A percentile compares a stretch with the other conserved stretches of the same genome.
Conservation (phyloP, 495 filamentous ascomycete genomes). For the Talaromyces wortmannii region DNA sequence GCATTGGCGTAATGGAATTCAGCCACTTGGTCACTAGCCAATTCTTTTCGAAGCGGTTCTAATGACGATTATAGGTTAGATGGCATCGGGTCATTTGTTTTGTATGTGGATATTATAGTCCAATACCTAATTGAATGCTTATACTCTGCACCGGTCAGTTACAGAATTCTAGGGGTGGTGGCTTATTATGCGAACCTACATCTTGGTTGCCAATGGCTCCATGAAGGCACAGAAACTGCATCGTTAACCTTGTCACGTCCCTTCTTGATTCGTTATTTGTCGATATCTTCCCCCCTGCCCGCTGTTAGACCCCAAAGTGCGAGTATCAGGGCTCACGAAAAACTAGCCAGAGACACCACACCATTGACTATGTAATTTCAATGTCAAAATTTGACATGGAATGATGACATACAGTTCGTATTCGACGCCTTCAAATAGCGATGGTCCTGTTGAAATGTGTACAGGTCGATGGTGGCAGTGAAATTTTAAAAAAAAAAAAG, state of each 20-base stretch:
- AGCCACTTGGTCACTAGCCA: conserved; percentile 30
- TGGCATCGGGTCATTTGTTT: neutral
- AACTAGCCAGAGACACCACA: too few species aligned
- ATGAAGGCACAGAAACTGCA: conserved; percentile 22
- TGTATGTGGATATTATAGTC: neutral
- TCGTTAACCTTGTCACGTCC: neutral
- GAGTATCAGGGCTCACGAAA: too few species aligned
- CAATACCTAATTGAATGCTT: conserved; percentile 38
- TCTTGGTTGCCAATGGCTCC: conserved; percentile 25
- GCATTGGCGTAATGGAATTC: conserved; percentile 43
- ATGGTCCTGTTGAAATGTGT: too few species aligned
- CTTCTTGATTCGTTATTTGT: neutral
- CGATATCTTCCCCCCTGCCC: too few species aligned
- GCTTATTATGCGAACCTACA: conserved; percentile 8
- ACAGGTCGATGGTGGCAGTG: too few species aligned
- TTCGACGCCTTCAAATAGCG: too few species aligned
- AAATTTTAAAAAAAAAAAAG: too few species aligned
- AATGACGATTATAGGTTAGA: neutral
- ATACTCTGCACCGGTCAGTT: conserved; percentile 34
- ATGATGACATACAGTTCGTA: too few species aligned
- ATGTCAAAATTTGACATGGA: too few species aligned
- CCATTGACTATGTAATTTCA: too few species aligned
- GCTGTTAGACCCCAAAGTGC: too few species aligned
- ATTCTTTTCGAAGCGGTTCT: conserved; percentile 36
- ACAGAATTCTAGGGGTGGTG: neutral